Percentiles rank a stretch among this genome's conserved stretches.
These are phyloP conservation scores for Prunus davidiana DNA, from an alignment of 306 rosid genomes.

Conservation along the genomic window DNA sequence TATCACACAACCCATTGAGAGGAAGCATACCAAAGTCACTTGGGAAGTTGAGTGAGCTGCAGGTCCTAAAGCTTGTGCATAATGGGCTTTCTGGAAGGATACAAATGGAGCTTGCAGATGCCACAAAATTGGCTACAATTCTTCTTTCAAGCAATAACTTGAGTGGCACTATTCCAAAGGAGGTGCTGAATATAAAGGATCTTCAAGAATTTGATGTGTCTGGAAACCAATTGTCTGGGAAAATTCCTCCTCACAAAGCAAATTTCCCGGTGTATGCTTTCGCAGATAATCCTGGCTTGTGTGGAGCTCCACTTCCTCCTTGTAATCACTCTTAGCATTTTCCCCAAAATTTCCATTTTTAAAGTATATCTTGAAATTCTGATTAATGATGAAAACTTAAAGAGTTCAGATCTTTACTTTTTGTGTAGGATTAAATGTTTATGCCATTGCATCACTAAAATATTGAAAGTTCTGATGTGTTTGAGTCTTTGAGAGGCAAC, in stretches of 20 bases:
- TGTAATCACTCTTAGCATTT: conserved; percentile 36
- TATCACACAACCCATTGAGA: conserved; percentile 39
- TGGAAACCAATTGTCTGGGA: conserved; percentile 31
- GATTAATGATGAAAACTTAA: not conserved
- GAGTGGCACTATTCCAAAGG: conserved; percentile 43
- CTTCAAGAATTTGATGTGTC: conserved; percentile 47
- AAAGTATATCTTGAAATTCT: not conserved
- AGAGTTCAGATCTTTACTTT: conserved; percentile 2
- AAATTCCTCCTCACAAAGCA: conserved; percentile 42
- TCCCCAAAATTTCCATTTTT: not conserved
- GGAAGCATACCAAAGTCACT: conserved; percentile 48
- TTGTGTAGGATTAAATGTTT: not conserved
- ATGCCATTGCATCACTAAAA: not conserved
- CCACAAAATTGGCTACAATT: conserved; percentile 18
- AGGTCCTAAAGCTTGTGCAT: conserved; percentile 31
- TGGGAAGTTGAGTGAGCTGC: conserved; percentile 33
- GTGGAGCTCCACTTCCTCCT: conserved; percentile 62
- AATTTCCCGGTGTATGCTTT: conserved; percentile 41
- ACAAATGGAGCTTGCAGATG: conserved; percentile 41
- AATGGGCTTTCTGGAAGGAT: conserved; percentile 37
- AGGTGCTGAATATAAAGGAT: conserved; percentile 36
- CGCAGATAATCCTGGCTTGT: conserved; percentile 44
- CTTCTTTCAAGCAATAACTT: conserved; percentile 40
- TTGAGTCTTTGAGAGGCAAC: not conserved
- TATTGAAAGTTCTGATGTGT: not conserved